Evolutionary conservation across 495 filamentous ascomycete species (phyloP).

Genomic region (Usnea hakonensis): DNA sequence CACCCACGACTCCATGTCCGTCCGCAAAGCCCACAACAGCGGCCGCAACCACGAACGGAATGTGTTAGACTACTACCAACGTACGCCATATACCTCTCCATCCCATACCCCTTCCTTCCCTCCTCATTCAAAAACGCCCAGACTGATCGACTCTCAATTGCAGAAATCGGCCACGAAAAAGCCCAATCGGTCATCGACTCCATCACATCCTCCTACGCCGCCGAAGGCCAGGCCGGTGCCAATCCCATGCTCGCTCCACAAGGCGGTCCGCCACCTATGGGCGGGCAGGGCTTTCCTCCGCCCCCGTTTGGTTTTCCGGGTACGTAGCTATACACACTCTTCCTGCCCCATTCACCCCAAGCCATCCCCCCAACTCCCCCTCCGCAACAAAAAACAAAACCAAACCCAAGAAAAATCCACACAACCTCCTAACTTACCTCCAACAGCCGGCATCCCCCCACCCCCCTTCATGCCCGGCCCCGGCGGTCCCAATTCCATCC

Average conservation of each 20-base stretch:
- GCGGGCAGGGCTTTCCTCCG: slow-evolving; percentile 33
- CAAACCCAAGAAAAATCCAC: too few relatives aligned
- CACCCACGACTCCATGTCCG: slow-evolving; percentile 99
- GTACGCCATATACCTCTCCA: slow-evolving; percentile 44
- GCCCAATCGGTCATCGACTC: slow-evolving; percentile 96
- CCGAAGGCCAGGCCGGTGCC: slow-evolving; percentile 76
- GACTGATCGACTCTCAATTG: background rate
- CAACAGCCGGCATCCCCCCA: slow-evolving; percentile 45
- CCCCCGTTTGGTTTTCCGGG: slow-evolving; percentile 50
- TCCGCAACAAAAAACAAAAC: background rate
- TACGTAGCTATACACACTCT: slow-evolving; percentile 29
- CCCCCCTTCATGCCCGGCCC: slow-evolving; percentile 46
- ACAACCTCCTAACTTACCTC: background rate
- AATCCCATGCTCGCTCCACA: slow-evolving; percentile 72
- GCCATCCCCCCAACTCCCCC: background rate
- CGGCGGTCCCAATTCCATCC: slow-evolving; percentile 32
- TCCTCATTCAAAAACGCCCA: background rate
- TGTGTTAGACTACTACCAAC: slow-evolving; percentile 97
- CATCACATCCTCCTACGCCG: slow-evolving; percentile 90
- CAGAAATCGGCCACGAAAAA: slow-evolving; percentile 97
- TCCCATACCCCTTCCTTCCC: background rate
- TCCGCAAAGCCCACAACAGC: slow-evolving; percentile 95
- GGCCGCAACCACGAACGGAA: slow-evolving; percentile 95
- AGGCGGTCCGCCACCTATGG: slow-evolving; percentile 30
- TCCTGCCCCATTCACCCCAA: background rate